Evolutionary conservation across 805 yeast genomes (phyloP), one percentile per base, ranked within the genome.

Genomic region (Torulaspora gathmanii): DNA sequence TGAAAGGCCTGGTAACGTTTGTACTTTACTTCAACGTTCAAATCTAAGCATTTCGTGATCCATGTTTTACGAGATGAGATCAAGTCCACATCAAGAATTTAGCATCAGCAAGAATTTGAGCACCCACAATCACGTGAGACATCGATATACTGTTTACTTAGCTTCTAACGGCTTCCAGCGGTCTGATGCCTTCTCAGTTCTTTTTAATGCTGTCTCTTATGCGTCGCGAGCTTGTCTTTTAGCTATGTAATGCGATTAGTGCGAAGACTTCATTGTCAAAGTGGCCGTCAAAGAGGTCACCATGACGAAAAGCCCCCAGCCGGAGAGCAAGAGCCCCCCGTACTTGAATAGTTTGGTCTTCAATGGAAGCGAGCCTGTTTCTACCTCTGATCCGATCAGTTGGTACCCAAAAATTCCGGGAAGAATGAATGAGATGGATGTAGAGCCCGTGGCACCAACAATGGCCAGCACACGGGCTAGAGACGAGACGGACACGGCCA

Each of bases 381-480:
- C 26, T 45, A 42, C 29, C 33, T 57, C 61, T 13, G 61, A 55
- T 4, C 57, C 61, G 28, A 57, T 55, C 15, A 57, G 44, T 27
- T 46, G 50, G 51, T 69, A 84, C 0, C 90, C 90, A 61, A 83
- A 84, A 46, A 80, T 68, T 0, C 91, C 91, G 0, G 91, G 91
- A 31, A 84, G 69, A 9, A 83, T 82, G 63, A 83, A 84, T 17
- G 86, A 80, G 41, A 84, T 84, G 26, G 86, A 70, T 0, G 89
- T 85, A 7, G 89, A 84, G 0, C 91, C 91, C 0, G 91, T 84
- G 11, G 89, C 82, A 2, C 91, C 91, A 10, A 84, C 88, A 40
- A 84, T 67, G 2, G 90, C 79, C 40, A 84, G 65, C 6, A 84
- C 83, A 31, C 78, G 73, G 45, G 82, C 89, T 57, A 84, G 79